Evolutionary conservation across 352 stramenopile genomes (phyloP), one percentile per base, ranked within the genome.

Genomic region (Globisporangium radiosum): DNA sequence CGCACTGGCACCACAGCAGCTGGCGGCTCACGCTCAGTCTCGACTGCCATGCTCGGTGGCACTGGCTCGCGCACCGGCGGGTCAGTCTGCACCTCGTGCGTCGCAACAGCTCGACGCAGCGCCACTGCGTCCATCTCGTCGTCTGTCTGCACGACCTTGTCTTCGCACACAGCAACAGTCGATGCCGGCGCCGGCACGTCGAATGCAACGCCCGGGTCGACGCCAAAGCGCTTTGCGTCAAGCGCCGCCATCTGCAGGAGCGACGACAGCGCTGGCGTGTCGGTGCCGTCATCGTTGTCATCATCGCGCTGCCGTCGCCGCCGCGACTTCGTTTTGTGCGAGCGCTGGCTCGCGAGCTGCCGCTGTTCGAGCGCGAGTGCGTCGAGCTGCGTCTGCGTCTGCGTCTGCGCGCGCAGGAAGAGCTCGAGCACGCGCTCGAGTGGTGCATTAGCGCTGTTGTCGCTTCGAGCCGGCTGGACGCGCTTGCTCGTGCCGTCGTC

Each of bases 381-480:
- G 37, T 84, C 72, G 42, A 88, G 78, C 48, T 87, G 76, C 8
- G 87, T 72, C 33, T 89, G 82, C 40, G 85, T 87, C 38, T 85
- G 71, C 1, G 73, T 60, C 54, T 88, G 78, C 7, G 72, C 68
- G 11, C 69, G 68, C 40, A 92, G 59, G 37, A 88, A 84, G 0
- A 78, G 80, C 33, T 87, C 72, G 57, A 88, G 71, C 48, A 90
- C 62, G 11, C 81, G 78, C 50, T 83, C 72, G n/a, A 86, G 62
- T 44, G 40, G n/a, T 61, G 60, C 39, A 76, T 69, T n/a, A 76
- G 66, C 69, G 71, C 43, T 60, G 63, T 47, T 56, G 49, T 59
- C 47, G 52, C 4, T 63, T 10, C 49, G 25, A 33, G 3, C 25
- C 13, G 52, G 50, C 52, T 56, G 14, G 47, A 7, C 15, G 15